These are phyloP conservation scores for Poteriospumella lacustris DNA, from an alignment of 108 stramenopile genomes.

Conservation along the genomic window DNA sequence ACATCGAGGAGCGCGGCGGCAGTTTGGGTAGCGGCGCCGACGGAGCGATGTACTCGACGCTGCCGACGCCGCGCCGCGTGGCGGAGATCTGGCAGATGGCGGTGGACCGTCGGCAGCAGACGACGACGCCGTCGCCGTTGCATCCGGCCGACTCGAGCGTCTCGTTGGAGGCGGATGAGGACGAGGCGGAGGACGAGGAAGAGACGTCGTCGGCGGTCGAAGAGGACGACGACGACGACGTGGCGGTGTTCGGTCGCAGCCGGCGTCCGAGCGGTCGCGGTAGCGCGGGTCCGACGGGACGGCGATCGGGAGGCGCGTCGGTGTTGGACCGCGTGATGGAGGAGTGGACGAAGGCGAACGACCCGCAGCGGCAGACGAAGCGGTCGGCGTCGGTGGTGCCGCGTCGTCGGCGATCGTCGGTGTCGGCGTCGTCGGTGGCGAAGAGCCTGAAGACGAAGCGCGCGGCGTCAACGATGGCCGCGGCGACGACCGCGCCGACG, in stretches of 20 bases:
- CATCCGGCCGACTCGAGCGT: no score
- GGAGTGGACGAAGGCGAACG: no score
- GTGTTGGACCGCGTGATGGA: no score
- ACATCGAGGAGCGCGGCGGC: slow-evolving; percentile 72
- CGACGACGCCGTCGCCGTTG: no score
- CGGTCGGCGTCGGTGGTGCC: no score
- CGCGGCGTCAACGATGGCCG: slow-evolving; percentile 29
- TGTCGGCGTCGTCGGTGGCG: no score
- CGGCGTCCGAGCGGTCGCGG: slow-evolving; percentile 36
- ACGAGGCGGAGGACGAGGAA: slow-evolving; percentile 29
- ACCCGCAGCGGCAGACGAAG: no score
- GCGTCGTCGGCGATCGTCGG: no score
- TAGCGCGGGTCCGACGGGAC: no score
- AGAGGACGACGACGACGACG: slow-evolving; percentile 30
- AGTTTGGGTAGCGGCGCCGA: slow-evolving; percentile 70
- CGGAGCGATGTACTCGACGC: slow-evolving; percentile 63
- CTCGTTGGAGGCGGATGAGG: no score
- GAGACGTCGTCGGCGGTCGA: background rate
- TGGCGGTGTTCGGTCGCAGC: slow-evolving; percentile 41
- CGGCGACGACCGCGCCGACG: background rate
- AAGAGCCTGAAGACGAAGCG: no score
- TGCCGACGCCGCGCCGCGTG: slow-evolving; percentile 56
- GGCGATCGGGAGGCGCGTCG: no score
- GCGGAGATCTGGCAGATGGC: slow-evolving; percentile 50
- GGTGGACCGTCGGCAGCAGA: slow-evolving; percentile 19